phyloP scores from a whole-genome alignment of 177 flowering plant genomes.

The Vitis hybrid region DNA sequence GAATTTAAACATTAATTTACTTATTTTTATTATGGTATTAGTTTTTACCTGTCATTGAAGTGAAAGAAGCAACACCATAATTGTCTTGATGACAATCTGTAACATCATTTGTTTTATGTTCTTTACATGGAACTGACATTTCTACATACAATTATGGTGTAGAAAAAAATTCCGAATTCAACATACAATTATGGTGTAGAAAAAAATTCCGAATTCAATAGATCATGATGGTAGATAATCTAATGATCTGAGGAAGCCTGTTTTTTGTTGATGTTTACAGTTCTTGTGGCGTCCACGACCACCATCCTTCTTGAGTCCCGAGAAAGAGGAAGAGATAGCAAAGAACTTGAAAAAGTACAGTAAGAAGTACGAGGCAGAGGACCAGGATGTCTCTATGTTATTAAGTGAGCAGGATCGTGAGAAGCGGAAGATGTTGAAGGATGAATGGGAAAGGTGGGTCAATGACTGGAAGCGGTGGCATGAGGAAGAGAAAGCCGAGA shows the following conservation, averaged over 20 bases:
- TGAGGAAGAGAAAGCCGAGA: slow-evolving; percentile 58
- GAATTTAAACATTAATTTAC: too few relatives aligned
- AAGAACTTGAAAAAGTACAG: slow-evolving; percentile 93
- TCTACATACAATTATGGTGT: too few relatives aligned
- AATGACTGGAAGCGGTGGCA: slow-evolving; percentile 29
- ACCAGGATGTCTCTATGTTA: slow-evolving; percentile 80
- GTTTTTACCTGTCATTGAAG: background rate
- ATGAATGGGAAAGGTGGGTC: slow-evolving; percentile 41
- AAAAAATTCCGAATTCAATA: too few relatives aligned
- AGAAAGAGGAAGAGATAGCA: slow-evolving; percentile 93
- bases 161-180: too few relatives aligned
- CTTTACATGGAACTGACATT: too few relatives aligned
- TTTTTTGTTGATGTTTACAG: slow-evolving; percentile 31
- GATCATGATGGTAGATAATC: background rate
- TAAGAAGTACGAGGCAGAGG: slow-evolving; percentile 94
- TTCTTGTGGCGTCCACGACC: slow-evolving; percentile 97
- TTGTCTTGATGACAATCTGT: too few relatives aligned
- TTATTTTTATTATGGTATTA: too few relatives aligned
- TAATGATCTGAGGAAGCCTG: background rate
- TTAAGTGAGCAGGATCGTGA: slow-evolving; percentile 93
- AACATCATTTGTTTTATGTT: too few relatives aligned
- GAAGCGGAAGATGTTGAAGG: slow-evolving; percentile 46
- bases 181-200: too few relatives aligned
- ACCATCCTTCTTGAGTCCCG: slow-evolving; percentile 68
- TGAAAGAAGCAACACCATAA: background rate